A percentile compares a stretch with the other conserved stretches of the same genome.
phyloP scores from a whole-genome alignment of 495 filamentous ascomycete species.

The Penicillium lagena region DNA sequence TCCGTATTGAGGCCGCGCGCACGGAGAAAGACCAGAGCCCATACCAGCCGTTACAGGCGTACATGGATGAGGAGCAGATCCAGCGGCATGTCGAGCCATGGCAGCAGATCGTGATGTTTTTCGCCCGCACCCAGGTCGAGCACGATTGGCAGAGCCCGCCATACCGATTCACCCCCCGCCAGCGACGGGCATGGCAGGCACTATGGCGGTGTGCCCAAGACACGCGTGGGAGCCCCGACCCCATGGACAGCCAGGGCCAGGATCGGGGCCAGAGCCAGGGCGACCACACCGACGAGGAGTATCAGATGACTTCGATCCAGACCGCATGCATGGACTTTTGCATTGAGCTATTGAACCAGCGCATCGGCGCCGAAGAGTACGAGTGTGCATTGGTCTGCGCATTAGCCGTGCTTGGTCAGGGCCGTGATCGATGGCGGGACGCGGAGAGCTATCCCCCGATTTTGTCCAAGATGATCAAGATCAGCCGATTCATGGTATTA shows the following conservation, averaged over 20 bases:
- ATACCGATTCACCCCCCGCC: not conserved
- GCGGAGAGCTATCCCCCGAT: not conserved
- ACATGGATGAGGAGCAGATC: constrained; percentile 5
- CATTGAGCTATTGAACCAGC: constrained; percentile 10
- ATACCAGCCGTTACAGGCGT: constrained; percentile 1
- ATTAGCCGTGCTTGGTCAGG: not conserved
- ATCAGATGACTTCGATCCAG: no score
- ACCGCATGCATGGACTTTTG: constrained; percentile 5
- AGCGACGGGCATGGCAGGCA: not conserved
- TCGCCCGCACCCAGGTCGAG: constrained; percentile 4
- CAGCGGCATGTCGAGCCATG: constrained; percentile 3
- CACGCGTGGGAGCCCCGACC: no score
- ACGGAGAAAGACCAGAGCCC: not conserved
- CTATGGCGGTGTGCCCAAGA: not conserved
- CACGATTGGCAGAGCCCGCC: constrained; percentile 1
- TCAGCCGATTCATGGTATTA: constrained; percentile 4
- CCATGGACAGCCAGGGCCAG: no score
- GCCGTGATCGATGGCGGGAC: not conserved
- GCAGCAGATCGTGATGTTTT: constrained; percentile 10
- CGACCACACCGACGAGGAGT: no score
- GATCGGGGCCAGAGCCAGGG: no score
- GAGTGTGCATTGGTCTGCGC: constrained; percentile 6
- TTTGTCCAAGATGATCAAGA: constrained; percentile 4
- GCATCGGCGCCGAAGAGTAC: not conserved
- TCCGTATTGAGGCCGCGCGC: not conserved